A percentile compares a stretch with the other conserved stretches of the same genome.
phyloP scores from a whole-genome alignment of 176 grass and related monocot genomes.

The Thalia dealbata region DNA sequence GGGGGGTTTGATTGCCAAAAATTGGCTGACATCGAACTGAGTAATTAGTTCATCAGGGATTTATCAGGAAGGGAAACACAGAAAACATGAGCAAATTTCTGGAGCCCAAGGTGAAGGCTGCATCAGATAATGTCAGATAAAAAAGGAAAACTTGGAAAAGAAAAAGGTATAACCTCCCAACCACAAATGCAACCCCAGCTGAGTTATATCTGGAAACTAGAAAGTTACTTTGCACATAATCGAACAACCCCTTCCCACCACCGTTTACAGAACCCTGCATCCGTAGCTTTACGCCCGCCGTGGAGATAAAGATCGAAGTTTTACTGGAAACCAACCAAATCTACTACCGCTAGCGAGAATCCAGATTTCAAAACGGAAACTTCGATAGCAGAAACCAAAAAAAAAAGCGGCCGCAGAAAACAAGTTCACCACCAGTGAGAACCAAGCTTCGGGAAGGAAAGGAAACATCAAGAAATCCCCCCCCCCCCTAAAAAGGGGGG shows the following conservation, averaged over 20 bases:
- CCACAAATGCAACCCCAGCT: neutral
- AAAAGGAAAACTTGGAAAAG: neutral
- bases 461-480: no score
- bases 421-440: neutral
- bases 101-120: no score
- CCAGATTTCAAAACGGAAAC: neutral
- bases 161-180: neutral
- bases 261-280: neutral
- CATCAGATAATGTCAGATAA: neutral
- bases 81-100: no score
- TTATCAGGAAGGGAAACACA: no score
- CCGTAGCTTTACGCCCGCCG: neutral
- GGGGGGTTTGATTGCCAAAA: no score
- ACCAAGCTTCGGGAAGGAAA: neutral
- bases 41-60: no score
- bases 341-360: neutral
- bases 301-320: neutral
- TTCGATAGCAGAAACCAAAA: neutral
- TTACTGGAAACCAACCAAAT: neutral
- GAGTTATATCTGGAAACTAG: neutral
- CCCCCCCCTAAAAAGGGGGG: neutral
- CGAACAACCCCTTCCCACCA: neutral
- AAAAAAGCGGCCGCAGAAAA: neutral
- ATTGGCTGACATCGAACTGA: no score
- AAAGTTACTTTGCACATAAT: neutral